Conservation (phyloP, 176 grass and related monocot genomes). For the Bromus sterilis region DNA sequence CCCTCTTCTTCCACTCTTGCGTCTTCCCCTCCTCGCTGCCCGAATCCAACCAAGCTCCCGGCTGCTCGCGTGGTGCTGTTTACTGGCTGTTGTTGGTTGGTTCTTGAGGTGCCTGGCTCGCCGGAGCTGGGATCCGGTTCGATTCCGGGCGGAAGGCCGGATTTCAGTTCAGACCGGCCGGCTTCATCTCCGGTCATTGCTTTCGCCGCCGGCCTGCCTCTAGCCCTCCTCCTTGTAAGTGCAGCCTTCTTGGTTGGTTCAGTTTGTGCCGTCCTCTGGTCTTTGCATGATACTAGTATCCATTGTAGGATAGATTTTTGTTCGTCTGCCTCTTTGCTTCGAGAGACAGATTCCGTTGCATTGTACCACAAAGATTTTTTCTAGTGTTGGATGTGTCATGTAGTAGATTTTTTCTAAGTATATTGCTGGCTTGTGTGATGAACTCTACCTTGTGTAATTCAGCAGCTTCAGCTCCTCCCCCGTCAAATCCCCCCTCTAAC, state of each 20-base stretch:
- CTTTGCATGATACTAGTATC: not conserved
- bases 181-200: not conserved
- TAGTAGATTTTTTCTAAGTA: too few relatives aligned
- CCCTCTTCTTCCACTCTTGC: too few relatives aligned
- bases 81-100: not conserved
- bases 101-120: not conserved
- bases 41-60: not conserved
- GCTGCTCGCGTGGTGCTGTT: not conserved
- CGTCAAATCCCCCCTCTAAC: not conserved
- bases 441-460: not conserved
- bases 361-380: not conserved
- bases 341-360: not conserved
- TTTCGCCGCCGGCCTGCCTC: too few relatives aligned
- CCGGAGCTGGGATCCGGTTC: conserved; percentile 6
- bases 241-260: not conserved
- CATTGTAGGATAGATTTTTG: not conserved
- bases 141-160: not conserved
- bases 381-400: not conserved
- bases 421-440: too few relatives aligned
- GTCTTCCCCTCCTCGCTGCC: not conserved
- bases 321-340: not conserved
- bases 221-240: not conserved
- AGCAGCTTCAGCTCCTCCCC: not conserved
- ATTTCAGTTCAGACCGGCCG: not conserved
- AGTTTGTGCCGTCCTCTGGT: not conserved